Conservation (phyloP, 192 early-diverging fungal species). For the Mortierella hygrophila region DNA sequence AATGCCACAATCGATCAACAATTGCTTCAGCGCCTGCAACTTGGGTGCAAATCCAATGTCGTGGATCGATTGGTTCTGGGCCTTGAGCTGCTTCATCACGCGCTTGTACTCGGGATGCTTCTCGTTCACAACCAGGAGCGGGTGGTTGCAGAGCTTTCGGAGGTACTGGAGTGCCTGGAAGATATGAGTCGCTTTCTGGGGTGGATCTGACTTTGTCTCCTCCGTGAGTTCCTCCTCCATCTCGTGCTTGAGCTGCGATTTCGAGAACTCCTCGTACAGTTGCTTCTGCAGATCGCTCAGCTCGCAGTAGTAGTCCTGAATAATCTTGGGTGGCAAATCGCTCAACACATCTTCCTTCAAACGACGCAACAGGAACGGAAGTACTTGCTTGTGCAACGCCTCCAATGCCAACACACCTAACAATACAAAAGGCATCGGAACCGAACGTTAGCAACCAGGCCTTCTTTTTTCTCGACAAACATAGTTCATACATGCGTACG, state of each 20-base stretch:
- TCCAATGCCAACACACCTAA: constrained; percentile 88
- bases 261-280: constrained; percentile 95
- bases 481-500: no score
- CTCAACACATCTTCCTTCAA: constrained; percentile 98
- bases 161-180: constrained; percentile 99
- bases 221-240: constrained; percentile 63
- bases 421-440: neutral
- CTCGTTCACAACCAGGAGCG: constrained; percentile 88
- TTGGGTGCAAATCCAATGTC: constrained; percentile 91
- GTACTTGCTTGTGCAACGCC: constrained; percentile 94
- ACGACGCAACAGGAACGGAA: constrained; percentile 95
- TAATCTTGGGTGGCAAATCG: constrained; percentile 99
- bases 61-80: constrained; percentile 69
- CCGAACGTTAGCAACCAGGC: neutral
- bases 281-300: constrained; percentile 87
- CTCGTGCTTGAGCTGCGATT: constrained; percentile 69
- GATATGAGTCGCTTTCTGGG: constrained; percentile 78
- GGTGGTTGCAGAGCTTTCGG: constrained; percentile 96
- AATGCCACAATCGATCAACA: constrained; percentile 96
- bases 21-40: constrained; percentile 89
- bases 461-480: neutral
- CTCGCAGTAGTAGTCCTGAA: constrained; percentile 99
- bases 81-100: constrained; percentile 72
- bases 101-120: constrained; percentile 87
- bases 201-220: constrained; percentile 54